Evolutionary conservation across 2,329 filamentous ascomycete genomes (phyloP), one percentile per base, ranked within the genome.

Genomic region (Diaporthe australafricana): DNA sequence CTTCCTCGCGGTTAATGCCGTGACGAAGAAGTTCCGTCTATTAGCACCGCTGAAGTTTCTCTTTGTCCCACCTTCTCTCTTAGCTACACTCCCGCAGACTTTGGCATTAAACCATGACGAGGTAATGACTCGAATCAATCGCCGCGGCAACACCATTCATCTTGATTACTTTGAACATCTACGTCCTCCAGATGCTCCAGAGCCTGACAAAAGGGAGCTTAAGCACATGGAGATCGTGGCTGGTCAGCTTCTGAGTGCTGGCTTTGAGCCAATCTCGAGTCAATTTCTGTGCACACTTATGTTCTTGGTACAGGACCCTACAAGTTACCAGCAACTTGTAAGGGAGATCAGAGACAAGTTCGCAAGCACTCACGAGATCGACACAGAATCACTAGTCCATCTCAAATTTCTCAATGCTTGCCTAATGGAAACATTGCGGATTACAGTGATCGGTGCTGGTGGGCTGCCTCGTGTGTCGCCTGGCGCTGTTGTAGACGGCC

Each of bases 131-230:
- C 60, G 60, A 4, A 38, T 65, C 3, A 50, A 65, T 8, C 60
- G 45, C 9, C 60, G 60, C 4, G 60, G 60, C 1, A 65, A 65
- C 20, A 65, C 60, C 2, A 8, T 12, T 3, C 60, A 65, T 5
- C 60, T 50, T 5, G 45, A 65, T 12, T 50, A 65, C 16, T 65
- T 65, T 8, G 60, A 65, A 20, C 60, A 65, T 25, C 30, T 50
- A 0, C 50, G 60, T 4, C 60, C 60, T 1, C 60, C 60, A 1
- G n/a, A 50, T 22, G 45, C 45, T 5, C 60, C n/a, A 7, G 60
- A 65, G 14, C 60, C 60, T 1, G 14, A n/a, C 45, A 38, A 27
- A 2, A 65, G 50, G 3, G 6, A 35, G 45, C 60, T 65, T 1
- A 65, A 50, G 8, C 45, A 65, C n/a, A 50, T 65, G 60, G 60